A percentile compares a stretch with the other conserved stretches of the same genome.
phyloP scores from a whole-genome alignment of 176 grass and related monocot genomes.

The Ampelocalamus luodianensis region DNA sequence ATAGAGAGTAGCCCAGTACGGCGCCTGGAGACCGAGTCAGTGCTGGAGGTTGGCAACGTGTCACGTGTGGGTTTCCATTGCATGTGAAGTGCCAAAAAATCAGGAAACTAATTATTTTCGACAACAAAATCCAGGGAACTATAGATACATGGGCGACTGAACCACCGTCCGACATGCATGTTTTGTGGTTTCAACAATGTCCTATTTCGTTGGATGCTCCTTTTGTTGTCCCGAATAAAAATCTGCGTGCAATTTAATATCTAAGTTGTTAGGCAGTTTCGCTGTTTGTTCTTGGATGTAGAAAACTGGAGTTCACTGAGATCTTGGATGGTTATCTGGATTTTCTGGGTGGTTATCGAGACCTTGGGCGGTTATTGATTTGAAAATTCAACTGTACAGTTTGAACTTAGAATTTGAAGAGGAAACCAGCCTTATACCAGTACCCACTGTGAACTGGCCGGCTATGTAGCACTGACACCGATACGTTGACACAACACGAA shows the following conservation, averaged over 20 bases:
- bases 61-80: neutral
- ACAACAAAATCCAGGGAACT: no score
- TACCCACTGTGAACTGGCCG: no score
- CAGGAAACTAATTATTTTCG: neutral
- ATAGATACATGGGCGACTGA: no score
- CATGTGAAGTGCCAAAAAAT: neutral
- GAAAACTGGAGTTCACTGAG: neutral
- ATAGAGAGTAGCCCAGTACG: neutral
- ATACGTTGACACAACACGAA: no score
- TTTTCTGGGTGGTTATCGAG: neutral
- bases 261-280: neutral
- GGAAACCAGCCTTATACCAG: no score
- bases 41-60: neutral
- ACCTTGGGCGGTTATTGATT: no score
- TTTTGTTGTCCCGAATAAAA: no score
- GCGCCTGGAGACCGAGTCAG: neutral
- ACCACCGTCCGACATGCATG: neutral
- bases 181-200: neutral
- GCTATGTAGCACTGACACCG: no score
- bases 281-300: neutral
- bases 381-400: no score
- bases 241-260: neutral
- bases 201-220: neutral
- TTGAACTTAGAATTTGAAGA: no score
- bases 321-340: neutral